phyloP scores from a whole-genome alignment of 2,329 filamentous ascomycete species.

The Sporothrix inflata region DNA sequence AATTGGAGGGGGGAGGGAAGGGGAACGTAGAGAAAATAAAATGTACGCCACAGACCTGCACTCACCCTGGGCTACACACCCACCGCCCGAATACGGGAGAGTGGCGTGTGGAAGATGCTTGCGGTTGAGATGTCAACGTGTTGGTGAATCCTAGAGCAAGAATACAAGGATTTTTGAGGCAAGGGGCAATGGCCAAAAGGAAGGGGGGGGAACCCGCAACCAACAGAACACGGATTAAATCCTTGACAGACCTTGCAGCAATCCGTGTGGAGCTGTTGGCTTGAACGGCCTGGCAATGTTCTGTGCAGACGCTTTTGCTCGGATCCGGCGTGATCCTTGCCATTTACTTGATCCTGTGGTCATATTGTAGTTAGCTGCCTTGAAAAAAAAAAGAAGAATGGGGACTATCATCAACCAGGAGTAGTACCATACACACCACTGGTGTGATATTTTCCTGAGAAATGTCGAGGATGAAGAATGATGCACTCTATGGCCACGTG shows the following conservation, averaged over 20 bases:
- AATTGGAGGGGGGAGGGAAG: too few species aligned
- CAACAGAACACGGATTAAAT: constrained; percentile 10
- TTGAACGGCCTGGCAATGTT: neutral
- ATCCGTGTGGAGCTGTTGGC: constrained; percentile 11
- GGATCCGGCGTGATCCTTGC: neutral
- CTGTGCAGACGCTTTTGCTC: neutral
- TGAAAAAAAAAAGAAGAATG: neutral
- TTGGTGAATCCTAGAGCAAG: neutral
- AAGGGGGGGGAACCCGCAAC: neutral
- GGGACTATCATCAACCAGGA: neutral
- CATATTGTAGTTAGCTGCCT: neutral
- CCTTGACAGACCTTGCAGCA: constrained; percentile 1
- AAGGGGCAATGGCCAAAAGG: neutral
- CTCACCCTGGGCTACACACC: too few species aligned
- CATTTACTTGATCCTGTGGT: neutral
- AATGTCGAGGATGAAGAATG: neutral
- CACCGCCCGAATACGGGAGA: neutral
- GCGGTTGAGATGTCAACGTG: neutral
- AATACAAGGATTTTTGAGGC: neutral
- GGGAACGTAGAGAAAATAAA: neutral
- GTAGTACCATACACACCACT: neutral
- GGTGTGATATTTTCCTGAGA: neutral
- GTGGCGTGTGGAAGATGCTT: neutral
- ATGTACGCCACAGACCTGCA: neutral
- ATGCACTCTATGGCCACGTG: neutral